Percentiles rank a stretch among this genome's conserved stretches.
Conservation (phyloP, 495 filamentous ascomycete species). For the Xylaria bambusicola region DNA sequence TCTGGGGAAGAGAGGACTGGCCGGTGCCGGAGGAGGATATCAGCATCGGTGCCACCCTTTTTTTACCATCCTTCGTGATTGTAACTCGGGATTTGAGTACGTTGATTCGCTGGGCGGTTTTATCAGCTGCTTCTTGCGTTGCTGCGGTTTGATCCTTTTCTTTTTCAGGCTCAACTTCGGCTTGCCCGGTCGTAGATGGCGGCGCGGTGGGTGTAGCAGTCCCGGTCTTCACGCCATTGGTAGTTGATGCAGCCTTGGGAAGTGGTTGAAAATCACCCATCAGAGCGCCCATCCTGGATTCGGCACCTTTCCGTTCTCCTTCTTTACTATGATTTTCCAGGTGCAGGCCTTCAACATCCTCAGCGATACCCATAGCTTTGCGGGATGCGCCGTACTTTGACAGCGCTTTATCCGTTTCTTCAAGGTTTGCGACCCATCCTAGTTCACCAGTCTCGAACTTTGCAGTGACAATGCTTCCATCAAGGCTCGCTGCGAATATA, state of each 20-base stretch:
- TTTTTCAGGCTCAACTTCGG: constrained; percentile 38
- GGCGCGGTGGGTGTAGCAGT: constrained; percentile 27
- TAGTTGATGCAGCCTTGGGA: constrained; percentile 36
- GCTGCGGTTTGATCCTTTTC: constrained; percentile 42
- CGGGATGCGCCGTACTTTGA: constrained; percentile 89
- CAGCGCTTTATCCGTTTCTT: constrained; percentile 89
- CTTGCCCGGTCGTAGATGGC: constrained; percentile 41
- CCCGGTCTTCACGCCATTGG: constrained; percentile 43
- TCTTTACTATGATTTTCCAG: constrained; percentile 91
- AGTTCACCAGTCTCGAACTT: constrained; percentile 52
- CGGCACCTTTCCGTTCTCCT: constrained; percentile 81
- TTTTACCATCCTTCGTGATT: constrained; percentile 95
- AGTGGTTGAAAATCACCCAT: constrained; percentile 77
- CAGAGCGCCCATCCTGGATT: constrained; percentile 93
- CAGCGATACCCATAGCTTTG: constrained; percentile 82
- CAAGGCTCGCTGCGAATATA: constrained; percentile 80
- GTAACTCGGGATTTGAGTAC: constrained; percentile 87
- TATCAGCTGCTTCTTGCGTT: constrained; percentile 51
- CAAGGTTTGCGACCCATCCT: constrained; percentile 58
- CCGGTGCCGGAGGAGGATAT: constrained; percentile 82
- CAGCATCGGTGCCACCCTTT: constrained; percentile 87
- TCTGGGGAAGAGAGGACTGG: constrained; percentile 83
- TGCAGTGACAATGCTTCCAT: constrained; percentile 80
- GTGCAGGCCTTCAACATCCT: constrained; percentile 81
- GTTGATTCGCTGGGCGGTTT: constrained; percentile 67